Percentiles rank a stretch among this genome's conserved stretches.
These are phyloP conservation scores for Hirschioporus abietinus DNA, from an alignment of 768 basidiomycete genomes.

Conservation along the genomic window DNA sequence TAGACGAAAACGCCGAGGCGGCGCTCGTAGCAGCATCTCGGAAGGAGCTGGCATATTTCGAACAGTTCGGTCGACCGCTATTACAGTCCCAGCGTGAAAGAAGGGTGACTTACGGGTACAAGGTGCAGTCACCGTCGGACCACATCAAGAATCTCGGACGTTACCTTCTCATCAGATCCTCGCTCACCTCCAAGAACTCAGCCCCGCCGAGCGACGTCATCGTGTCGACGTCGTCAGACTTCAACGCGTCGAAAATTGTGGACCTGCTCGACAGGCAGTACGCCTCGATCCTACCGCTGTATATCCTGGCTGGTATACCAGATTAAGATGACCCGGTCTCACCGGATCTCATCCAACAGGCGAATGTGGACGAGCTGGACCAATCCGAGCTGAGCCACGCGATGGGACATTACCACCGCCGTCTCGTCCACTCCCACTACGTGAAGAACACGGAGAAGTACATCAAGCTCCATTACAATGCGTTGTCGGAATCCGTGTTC, in stretches of 20 bases:
- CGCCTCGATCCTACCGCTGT: constrained; percentile 45
- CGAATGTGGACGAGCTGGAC: constrained; percentile 35
- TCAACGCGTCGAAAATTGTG: constrained; percentile 29
- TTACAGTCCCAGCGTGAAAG: constrained; percentile 36
- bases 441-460: constrained; percentile 35
- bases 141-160: constrained; percentile 45
- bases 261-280: constrained; percentile 53
- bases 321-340: constrained; percentile 36
- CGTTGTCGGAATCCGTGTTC: constrained; percentile 32
- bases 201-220: constrained; percentile 43
- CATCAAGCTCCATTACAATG: constrained; percentile 39
- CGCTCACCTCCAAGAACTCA: constrained; percentile 38
- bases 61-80: constrained; percentile 42
- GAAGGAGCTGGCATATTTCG: constrained; percentile 46
- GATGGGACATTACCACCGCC: constrained; percentile 35
- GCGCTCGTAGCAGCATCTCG: constrained; percentile 35
- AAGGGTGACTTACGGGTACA: constrained; percentile 40
- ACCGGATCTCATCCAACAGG: constrained; percentile 34
- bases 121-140: constrained; percentile 35
- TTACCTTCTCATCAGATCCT: constrained; percentile 44
- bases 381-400: constrained; percentile 28
- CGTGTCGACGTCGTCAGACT: constrained; percentile 41
- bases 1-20: constrained; percentile 40
- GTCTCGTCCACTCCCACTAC: constrained; percentile 49
- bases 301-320: constrained; percentile 44